These are phyloP conservation scores for Harrya chromipes DNA, from an alignment of 768 basidiomycete genomes.

Conservation along the genomic window DNA sequence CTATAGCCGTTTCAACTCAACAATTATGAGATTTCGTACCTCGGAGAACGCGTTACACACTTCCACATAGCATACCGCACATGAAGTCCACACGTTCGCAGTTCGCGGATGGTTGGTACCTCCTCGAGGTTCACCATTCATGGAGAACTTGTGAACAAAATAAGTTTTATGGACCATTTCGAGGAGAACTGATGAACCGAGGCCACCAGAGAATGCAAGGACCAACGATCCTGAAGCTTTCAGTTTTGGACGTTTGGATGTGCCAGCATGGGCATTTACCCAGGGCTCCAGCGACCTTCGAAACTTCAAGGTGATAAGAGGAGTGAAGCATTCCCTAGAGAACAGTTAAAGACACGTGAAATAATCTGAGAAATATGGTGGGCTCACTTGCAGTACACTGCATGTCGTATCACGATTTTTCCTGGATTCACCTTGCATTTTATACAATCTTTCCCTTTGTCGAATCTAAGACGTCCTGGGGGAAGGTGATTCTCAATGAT, in stretches of 20 bases:
- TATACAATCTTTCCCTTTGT: slow-evolving; percentile 64
- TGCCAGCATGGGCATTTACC: slow-evolving; percentile 55
- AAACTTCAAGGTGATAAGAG: slow-evolving; percentile 61
- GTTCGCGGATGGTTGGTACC: slow-evolving; percentile 68
- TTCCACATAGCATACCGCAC: slow-evolving; percentile 69
- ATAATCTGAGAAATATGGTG: slow-evolving; percentile 8
- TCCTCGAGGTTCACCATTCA: slow-evolving; percentile 38
- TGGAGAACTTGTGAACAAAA: slow-evolving; percentile 34
- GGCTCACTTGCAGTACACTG: slow-evolving; percentile 80
- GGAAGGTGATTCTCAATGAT: neutral
- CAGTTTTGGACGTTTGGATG: slow-evolving; percentile 53
- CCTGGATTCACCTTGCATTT: slow-evolving; percentile 67
- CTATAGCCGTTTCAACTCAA: slow-evolving; percentile 1
- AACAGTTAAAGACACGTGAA: neutral
- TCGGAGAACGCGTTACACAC: slow-evolving; percentile 55
- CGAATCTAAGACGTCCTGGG: slow-evolving; percentile 64
- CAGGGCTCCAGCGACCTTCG: slow-evolving; percentile 60
- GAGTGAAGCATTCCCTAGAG: slow-evolving; percentile 62
- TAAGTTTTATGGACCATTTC: slow-evolving; percentile 65
- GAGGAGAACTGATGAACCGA: slow-evolving; percentile 70
- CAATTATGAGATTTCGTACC: slow-evolving; percentile 39
- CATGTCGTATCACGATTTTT: slow-evolving; percentile 72
- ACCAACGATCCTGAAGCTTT: slow-evolving; percentile 68
- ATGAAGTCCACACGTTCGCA: slow-evolving; percentile 58
- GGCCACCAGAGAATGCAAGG: slow-evolving; percentile 75